Conservation (phyloP, 805 yeast species). For the Saccharomycopsis sp. region DNA sequence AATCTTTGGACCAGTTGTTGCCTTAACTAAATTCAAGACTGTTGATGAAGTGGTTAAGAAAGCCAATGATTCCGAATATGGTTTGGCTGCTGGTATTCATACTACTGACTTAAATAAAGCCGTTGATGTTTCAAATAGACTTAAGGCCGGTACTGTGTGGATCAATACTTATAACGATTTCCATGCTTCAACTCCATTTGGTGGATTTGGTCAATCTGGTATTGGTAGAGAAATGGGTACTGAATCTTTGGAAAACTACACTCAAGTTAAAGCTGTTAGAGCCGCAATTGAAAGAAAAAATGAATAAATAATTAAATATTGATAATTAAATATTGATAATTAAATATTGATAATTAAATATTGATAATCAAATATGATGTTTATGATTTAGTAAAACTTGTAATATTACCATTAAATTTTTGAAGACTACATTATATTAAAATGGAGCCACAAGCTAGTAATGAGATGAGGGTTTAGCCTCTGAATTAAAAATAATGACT, state of each 20-base stretch:
- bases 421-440: constrained; percentile 53
- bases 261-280: constrained; percentile 70
- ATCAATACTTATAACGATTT: constrained; percentile 72
- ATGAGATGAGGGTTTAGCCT: constrained; percentile 76
- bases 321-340: neutral
- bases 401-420: constrained; percentile 58
- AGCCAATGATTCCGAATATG: constrained; percentile 66
- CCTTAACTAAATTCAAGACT: constrained; percentile 56
- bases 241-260: constrained; percentile 67
- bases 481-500: too few species aligned
- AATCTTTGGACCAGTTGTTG: constrained; percentile 74
- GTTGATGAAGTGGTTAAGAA: constrained; percentile 53
- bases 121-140: constrained; percentile 47
- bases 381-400: constrained; percentile 79
- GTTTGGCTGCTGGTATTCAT: constrained; percentile 77
- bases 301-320: constrained; percentile 3
- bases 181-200: constrained; percentile 68
- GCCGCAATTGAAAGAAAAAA: constrained; percentile 23
- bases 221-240: constrained; percentile 82
- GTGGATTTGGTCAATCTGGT: constrained; percentile 74
- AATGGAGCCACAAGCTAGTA: constrained; percentile 82
- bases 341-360: neutral
- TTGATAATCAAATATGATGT: constrained; percentile 58
- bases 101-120: constrained; percentile 54
- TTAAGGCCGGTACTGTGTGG: constrained; percentile 74